A percentile compares a stretch with the other conserved stretches of the same genome.
Conservation (phyloP, 148 eudicot species). For the Tetragonia tetragonoides region DNA sequence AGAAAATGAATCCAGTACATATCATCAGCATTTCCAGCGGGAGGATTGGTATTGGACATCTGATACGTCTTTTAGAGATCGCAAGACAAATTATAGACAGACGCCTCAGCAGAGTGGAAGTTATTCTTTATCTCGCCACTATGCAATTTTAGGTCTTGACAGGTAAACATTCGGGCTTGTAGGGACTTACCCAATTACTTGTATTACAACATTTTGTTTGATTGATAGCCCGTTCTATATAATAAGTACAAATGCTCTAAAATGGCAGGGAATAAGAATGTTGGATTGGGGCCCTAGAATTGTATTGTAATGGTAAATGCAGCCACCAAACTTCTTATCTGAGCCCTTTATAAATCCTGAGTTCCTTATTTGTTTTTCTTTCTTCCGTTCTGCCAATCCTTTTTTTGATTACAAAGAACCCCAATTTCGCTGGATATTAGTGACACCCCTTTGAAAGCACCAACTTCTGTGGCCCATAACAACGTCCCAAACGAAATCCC, state of each 20-base stretch:
- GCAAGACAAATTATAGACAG: conserved; percentile 53
- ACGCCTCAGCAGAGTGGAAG: conserved; percentile 48
- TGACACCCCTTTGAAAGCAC: no score
- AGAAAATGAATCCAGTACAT: conserved; percentile 60
- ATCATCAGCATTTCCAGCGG: conserved; percentile 87
- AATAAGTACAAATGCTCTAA: not conserved
- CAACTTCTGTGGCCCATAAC: no score
- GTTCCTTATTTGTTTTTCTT: not conserved
- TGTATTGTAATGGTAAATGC: not conserved
- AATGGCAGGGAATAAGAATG: not conserved
- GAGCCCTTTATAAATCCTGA: not conserved
- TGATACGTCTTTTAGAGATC: conserved; percentile 63
- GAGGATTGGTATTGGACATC: conserved; percentile 98
- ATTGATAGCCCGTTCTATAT: conserved; percentile 2
- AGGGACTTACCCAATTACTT: not conserved
- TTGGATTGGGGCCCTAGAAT: not conserved
- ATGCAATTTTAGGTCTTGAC: conserved; percentile 91
- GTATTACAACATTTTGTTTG: not conserved
- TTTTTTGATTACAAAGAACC: no score
- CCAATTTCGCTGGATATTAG: no score
- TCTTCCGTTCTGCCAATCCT: not conserved
- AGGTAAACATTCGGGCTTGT: conserved; percentile 46
- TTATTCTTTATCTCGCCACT: conserved; percentile 77
- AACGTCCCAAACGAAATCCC: no score
- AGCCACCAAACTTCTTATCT: not conserved